phyloP scores from a whole-genome alignment of 1,284 basidiomycete genomes.

The Ceratobasidium sp. region DNA sequence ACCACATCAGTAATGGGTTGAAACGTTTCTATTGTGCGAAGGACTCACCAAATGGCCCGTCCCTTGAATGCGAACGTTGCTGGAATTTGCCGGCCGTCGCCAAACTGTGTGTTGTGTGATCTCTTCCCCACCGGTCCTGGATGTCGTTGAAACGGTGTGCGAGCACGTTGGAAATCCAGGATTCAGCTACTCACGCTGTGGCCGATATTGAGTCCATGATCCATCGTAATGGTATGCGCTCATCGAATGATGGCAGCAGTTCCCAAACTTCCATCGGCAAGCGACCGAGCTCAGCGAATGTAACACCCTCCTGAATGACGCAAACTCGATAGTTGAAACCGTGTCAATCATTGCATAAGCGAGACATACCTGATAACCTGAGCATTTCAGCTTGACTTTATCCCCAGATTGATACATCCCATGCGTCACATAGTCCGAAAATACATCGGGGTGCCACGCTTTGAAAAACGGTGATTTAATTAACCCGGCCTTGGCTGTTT shows the following conservation, averaged over 20 bases:
- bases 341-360: too few species aligned
- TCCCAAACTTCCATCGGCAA: slow-evolving; percentile 61
- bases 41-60: slow-evolving; percentile 69
- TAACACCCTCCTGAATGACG: slow-evolving; percentile 66
- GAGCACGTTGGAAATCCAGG: slow-evolving; percentile 5
- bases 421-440: slow-evolving; percentile 74
- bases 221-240: slow-evolving; percentile 64
- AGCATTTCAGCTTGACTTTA: slow-evolving; percentile 69
- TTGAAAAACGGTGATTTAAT: slow-evolving; percentile 72
- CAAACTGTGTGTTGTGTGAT: slow-evolving; percentile 63
- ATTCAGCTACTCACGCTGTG: slow-evolving; percentile 46
- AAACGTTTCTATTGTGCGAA: not conserved
- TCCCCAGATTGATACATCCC: slow-evolving; percentile 62
- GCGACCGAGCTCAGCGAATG: slow-evolving; percentile 60
- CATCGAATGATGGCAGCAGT: slow-evolving; percentile 59
- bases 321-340: not conserved
- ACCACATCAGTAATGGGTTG: not conserved
- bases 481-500: slow-evolving; percentile 69
- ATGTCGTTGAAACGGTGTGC: slow-evolving; percentile 45
- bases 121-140: slow-evolving; percentile 57
- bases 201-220: slow-evolving; percentile 58
- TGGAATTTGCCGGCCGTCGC: slow-evolving; percentile 67
- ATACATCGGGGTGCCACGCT: slow-evolving; percentile 75
- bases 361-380: slow-evolving; percentile 52
- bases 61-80: slow-evolving; percentile 64